These are phyloP conservation scores for Melaleuca quinquenervia DNA, from an alignment of 345 rosid species.

Conservation along the genomic window DNA sequence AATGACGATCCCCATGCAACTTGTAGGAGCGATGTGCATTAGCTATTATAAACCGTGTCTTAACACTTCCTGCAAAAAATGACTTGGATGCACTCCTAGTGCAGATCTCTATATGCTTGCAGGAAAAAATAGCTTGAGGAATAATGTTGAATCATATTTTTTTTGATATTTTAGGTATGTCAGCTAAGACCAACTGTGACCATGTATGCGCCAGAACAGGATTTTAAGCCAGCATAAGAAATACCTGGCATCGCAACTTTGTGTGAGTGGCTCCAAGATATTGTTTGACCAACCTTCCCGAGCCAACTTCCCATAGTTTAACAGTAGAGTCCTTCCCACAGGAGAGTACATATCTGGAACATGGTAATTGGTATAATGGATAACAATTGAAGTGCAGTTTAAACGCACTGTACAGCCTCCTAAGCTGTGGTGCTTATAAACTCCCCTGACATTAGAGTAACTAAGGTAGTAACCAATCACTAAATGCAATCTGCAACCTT, in stretches of 20 bases:
- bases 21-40: neutral
- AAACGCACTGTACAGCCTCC: neutral
- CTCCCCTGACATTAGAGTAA: neutral
- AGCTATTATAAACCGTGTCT: too few species aligned
- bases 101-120: neutral
- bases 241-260: slow-evolving; percentile 66
- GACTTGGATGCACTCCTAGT: neutral
- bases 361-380: neutral
- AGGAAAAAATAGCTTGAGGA: neutral
- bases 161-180: neutral
- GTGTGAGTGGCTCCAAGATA: slow-evolving; percentile 60
- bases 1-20: neutral
- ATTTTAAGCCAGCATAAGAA: neutral
- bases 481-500: neutral
- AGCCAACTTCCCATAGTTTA: slow-evolving; percentile 77
- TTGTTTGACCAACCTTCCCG: slow-evolving; percentile 69
- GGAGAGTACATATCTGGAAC: slow-evolving; percentile 63
- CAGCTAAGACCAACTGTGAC: neutral
- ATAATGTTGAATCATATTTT: neutral
- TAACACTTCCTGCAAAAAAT: neutral
- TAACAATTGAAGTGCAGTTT: neutral
- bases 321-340: slow-evolving; percentile 70
- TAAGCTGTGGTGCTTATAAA: neutral
- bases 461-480: neutral
- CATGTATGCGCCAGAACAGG: neutral